These are phyloP conservation scores for Amylocystis lapponica DNA, from an alignment of 768 basidiomycete genomes.

Conservation along the genomic window DNA sequence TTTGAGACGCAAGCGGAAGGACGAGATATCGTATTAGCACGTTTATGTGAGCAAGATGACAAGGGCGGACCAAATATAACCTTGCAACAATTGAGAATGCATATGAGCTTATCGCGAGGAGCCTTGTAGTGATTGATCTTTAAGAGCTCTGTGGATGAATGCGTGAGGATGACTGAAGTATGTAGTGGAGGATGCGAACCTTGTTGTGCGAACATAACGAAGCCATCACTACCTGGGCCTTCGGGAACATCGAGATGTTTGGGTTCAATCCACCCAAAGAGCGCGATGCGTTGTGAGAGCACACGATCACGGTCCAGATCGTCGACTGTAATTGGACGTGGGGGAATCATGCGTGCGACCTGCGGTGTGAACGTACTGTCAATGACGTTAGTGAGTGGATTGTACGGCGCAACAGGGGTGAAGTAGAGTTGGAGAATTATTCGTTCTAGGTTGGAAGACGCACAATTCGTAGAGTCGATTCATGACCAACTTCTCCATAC, in stretches of 20 bases:
- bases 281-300: slow-evolving; percentile 78
- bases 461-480: slow-evolving; percentile 94
- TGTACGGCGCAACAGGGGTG: neutral
- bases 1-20: too few relatives aligned
- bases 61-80: slow-evolving; percentile 86
- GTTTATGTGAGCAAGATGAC: slow-evolving; percentile 5
- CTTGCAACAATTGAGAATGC: slow-evolving; percentile 96
- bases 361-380: slow-evolving; percentile 89
- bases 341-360: slow-evolving; percentile 56
- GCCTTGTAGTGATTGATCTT: slow-evolving; percentile 99
- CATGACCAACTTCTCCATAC: slow-evolving; percentile 99
- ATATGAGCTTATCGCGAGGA: slow-evolving; percentile 95
- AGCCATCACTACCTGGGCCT: slow-evolving; percentile 69
- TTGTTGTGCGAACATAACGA: slow-evolving; percentile 85
- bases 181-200: slow-evolving; percentile 36
- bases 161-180: neutral
- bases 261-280: slow-evolving; percentile 89
- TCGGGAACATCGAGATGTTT: slow-evolving; percentile 88
- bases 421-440: neutral
- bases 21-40: slow-evolving; percentile 1
- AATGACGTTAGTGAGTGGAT: slow-evolving; percentile 1
- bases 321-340: slow-evolving; percentile 81
- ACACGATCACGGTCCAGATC: slow-evolving; percentile 96
- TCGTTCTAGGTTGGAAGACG: too few relatives aligned
- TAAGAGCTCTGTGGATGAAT: slow-evolving; percentile 57